phyloP scores from a whole-genome alignment of 345 rosid species.

The Eucalyptus polybractea region DNA sequence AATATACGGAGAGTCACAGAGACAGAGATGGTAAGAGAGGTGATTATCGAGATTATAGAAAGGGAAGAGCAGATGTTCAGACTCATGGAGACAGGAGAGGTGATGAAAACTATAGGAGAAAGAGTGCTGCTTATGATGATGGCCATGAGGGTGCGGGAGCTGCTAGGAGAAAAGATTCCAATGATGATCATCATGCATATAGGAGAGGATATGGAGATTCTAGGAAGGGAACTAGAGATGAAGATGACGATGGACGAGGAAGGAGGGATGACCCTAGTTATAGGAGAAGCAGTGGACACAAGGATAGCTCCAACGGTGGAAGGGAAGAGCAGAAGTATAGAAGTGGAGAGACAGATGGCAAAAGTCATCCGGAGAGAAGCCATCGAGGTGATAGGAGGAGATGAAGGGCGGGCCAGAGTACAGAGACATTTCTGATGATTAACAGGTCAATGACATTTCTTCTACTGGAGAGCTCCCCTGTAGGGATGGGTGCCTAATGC shows the following conservation, averaged over 20 bases:
- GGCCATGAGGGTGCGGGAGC: neutral
- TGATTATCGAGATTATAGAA: slow-evolving; percentile 2
- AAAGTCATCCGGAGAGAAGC: neutral
- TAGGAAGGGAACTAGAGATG: neutral
- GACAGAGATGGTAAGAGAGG: neutral
- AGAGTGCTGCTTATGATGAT: neutral
- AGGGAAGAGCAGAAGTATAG: slow-evolving; percentile 1
- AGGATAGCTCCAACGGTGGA: neutral
- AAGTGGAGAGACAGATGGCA: neutral
- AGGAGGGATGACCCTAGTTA: slow-evolving; percentile 1
- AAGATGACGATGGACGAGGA: neutral
- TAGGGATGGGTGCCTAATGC: neutral
- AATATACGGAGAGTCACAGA: slow-evolving; percentile 5
- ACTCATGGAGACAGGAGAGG: neutral
- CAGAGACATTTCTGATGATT: neutral
- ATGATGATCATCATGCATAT: neutral
- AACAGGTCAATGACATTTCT: neutral
- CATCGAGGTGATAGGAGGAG: neutral
- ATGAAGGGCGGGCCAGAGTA: neutral
- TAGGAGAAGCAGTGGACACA: neutral
- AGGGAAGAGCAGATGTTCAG: slow-evolving; percentile 6
- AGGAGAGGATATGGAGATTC: neutral
- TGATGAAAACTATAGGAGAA: slow-evolving; percentile 1
- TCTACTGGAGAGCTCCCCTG: neutral
- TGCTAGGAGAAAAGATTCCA: neutral